Evolutionary conservation across 768 basidiomycete species (phyloP), one percentile per base, ranked within the genome.

Genomic region (Leccinum sublutescens): DNA sequence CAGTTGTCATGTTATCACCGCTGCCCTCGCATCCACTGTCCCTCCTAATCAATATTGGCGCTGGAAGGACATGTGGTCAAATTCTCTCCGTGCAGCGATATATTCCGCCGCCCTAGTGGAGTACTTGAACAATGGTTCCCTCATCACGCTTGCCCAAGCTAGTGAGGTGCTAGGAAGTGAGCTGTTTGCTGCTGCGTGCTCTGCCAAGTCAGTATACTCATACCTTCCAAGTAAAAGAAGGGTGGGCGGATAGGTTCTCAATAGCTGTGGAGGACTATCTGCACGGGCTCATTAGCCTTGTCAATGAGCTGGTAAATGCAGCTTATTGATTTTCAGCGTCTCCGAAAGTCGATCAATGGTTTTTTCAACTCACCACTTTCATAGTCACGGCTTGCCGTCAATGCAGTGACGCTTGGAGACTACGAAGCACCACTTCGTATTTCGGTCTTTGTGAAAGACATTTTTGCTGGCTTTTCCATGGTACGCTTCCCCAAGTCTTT

Each of bases 401-500:
- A 93, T 66, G 77, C 88, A 2, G 91, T 93, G n/a, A 93, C 90
- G 0, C 72, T 93, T 40, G 89, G 88, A 14, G 83, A 91, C 65
- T 92, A 88, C 61, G 86, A 91, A 62, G 85, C 88, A 61, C 91
- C 91, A 0, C 79, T 92, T 68, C 82, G 80, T 64, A 91, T 92
- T 61, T 91, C 91, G 1, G 67, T 78, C 15, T 92, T 93, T 64
- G 89, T 89, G 33, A 91, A 91, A 71, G 88, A 91, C 57, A 55
- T 93, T 4, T 92, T 91, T 62, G 79, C 85, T n/a, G 91, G 91
- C 12, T 93, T 93, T 68, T 84, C 91, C 0, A 89, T 91, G 88
- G 91, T 88, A 57, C 34, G 36, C 23, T 19, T 60, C 36, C 50
- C 43, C 23, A 52, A 23, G 14, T 14, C 5, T 50, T 60, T 17